These are phyloP conservation scores for Tuber melanosporum DNA, from an alignment of 495 filamentous ascomycete genomes.

Conservation along the genomic window DNA sequence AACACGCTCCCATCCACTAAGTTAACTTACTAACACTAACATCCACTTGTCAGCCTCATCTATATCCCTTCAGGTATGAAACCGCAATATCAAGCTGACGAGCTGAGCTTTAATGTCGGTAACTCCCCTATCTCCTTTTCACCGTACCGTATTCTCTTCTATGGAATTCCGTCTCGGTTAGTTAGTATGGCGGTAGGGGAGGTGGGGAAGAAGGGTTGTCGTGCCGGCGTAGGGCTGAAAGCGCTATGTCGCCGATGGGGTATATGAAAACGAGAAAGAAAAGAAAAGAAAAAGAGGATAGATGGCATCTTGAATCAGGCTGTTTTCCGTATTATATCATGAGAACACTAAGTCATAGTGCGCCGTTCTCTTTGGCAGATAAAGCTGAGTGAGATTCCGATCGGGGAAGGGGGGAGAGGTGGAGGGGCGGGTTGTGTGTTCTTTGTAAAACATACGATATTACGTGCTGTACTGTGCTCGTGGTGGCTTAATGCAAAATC, in stretches of 20 bases:
- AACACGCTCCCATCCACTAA: background rate
- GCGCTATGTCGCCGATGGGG: background rate
- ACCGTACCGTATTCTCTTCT: background rate
- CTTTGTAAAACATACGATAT: background rate
- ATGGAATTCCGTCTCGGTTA: background rate
- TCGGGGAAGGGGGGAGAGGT: background rate
- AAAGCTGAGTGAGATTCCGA: background rate
- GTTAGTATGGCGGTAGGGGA: background rate
- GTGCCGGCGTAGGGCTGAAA: background rate
- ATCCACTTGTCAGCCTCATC: background rate
- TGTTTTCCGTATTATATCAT: background rate
- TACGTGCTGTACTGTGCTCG: background rate
- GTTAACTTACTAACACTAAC: background rate
- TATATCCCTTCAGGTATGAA: background rate
- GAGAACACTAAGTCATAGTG: background rate
- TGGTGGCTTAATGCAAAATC: constrained; percentile 3
- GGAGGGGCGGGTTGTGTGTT: background rate
- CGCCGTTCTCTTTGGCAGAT: background rate
- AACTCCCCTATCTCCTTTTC: background rate
- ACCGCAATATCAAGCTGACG: background rate
- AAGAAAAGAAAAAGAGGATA: background rate
- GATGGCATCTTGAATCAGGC: background rate
- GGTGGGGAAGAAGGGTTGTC: background rate
- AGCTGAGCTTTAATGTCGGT: background rate
- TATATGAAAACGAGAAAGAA: background rate